These are phyloP conservation scores for Diplodia seriata DNA, from an alignment of 2,329 filamentous ascomycete species.

Conservation along the genomic window DNA sequence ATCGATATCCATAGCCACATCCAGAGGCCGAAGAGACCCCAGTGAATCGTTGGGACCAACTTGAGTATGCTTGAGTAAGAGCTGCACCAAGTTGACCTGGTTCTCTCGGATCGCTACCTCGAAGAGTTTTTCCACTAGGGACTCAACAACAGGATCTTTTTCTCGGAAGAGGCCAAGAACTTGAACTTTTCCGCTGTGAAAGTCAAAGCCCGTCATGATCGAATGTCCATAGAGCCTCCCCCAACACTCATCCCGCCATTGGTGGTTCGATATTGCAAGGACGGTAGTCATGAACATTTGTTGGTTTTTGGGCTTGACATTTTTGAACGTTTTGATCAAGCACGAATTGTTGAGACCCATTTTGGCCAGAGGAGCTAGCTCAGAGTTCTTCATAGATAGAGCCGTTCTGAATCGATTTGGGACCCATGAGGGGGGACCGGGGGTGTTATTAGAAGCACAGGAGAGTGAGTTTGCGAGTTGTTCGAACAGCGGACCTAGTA, in stretches of 20 bases:
- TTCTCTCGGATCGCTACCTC: not conserved
- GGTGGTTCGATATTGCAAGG: no score
- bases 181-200: not conserved
- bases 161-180: not conserved
- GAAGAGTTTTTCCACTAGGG: not conserved
- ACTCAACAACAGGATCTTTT: not conserved
- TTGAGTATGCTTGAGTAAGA: not conserved
- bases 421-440: no score
- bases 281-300: no score
- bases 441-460: no score
- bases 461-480: not conserved
- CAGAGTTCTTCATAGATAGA: no score
- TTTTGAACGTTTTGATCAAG: no score
- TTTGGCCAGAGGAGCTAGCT: no score
- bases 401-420: no score
- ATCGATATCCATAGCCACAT: not conserved
- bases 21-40: not conserved
- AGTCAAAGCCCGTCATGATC: not conserved
- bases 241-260: no score
- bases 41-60: not conserved
- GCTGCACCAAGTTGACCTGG: not conserved
- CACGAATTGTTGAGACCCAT: no score
- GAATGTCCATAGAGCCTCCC: no score
- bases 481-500: not conserved
- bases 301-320: no score